Evolutionary conservation across 208 protist species (phyloP).

Genomic region (Trypanosoma avium): DNA sequence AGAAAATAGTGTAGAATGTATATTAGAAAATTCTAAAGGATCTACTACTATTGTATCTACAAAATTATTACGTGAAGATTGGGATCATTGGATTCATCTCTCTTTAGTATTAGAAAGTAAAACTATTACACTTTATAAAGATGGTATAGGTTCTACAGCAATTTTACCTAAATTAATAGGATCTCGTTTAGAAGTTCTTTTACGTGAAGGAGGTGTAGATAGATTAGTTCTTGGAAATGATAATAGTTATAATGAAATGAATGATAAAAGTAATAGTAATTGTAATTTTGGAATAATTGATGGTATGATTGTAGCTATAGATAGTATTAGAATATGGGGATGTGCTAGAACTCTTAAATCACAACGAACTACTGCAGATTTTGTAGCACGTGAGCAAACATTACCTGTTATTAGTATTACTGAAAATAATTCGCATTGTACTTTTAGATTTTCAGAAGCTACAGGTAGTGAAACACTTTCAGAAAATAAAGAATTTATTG

Average conservation of each 20-base stretch:
- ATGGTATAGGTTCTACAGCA: constrained; percentile 25
- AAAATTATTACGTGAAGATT: constrained; percentile 35
- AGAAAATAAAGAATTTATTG: constrained; percentile 32
- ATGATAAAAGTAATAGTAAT: not conserved
- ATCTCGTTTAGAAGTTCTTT: constrained; percentile 16
- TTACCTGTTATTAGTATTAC: constrained; percentile 26
- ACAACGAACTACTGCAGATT: constrained; percentile 35
- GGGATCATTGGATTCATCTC: constrained; percentile 56
- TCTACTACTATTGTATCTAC: constrained; percentile 12
- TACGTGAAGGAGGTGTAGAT: constrained; percentile 13
- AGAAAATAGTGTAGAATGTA: constrained; percentile 22
- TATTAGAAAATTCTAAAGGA: constrained; percentile 15
- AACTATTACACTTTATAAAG: constrained; percentile 48
- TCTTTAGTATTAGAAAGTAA: constrained; percentile 45
- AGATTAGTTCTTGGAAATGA: constrained; percentile 21
- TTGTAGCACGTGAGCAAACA: constrained; percentile 40
- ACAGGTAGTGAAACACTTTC: constrained; percentile 32
- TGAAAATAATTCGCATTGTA: constrained; percentile 27
- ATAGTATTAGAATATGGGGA: constrained; percentile 43
- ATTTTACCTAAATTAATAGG: constrained; percentile 21
- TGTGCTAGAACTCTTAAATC: constrained; percentile 29
- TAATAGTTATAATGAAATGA: not conserved
- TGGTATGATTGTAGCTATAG: constrained; percentile 33
- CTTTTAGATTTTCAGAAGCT: constrained; percentile 42
- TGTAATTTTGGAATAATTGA: constrained; percentile 6